A percentile compares a stretch with the other conserved stretches of the same genome.
Conservation (phyloP, 208 protist species). For the Endotrypanum monterogeii region DNA sequence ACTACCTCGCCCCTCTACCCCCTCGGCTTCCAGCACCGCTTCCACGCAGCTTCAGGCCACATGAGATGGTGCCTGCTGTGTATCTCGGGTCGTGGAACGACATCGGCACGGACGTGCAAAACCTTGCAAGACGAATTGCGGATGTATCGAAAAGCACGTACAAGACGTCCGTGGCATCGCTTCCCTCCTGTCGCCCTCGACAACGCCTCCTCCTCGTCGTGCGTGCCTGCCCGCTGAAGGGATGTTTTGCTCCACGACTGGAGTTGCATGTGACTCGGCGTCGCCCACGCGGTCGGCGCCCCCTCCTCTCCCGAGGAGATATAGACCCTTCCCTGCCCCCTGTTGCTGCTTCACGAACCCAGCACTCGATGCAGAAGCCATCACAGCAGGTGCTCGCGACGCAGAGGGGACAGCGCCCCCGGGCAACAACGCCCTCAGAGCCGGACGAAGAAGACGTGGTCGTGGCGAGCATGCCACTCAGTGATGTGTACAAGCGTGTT, state of each 20-base stretch:
- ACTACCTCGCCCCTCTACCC: slow-evolving; percentile 10
- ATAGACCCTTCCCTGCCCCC: too few relatives aligned
- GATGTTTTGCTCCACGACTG: slow-evolving; percentile 15
- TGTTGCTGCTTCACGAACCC: neutral
- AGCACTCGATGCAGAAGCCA: neutral
- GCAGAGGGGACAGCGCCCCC: neutral
- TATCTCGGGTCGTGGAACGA: slow-evolving; percentile 59
- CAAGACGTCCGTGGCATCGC: neutral
- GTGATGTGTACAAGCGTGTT: slow-evolving; percentile 9
- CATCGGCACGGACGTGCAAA: slow-evolving; percentile 32
- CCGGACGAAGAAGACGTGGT: slow-evolving; percentile 9
- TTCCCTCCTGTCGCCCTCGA: neutral
- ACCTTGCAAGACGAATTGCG: slow-evolving; percentile 24
- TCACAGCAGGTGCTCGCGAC: neutral
- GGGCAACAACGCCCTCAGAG: neutral
- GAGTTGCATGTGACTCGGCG: slow-evolving; percentile 22
- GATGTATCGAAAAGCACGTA: neutral
- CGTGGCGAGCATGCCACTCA: slow-evolving; percentile 6
- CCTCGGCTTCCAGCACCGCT: slow-evolving; percentile 18
- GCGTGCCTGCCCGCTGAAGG: slow-evolving; percentile 31
- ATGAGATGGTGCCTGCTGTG: slow-evolving; percentile 56
- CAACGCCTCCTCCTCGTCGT: slow-evolving; percentile 44
- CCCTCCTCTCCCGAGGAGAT: neutral
- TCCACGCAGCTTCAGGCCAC: slow-evolving; percentile 45
- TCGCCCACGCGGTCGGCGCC: neutral